Evolutionary conservation across 805 yeast species (phyloP).

Genomic region (Metschnikowia vanudenii): DNA sequence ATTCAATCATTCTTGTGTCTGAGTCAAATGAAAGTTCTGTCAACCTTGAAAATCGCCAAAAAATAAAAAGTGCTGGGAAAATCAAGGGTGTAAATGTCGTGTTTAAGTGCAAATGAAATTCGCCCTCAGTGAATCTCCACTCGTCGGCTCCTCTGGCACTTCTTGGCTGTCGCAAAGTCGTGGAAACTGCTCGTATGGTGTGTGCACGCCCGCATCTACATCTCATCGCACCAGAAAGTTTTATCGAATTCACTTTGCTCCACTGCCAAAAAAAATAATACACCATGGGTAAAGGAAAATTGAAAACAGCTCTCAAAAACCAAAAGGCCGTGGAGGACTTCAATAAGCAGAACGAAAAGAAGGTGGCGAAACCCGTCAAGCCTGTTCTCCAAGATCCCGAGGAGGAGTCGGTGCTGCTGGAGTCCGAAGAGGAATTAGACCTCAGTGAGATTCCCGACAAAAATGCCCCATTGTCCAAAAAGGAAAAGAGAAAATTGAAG

Average conservation of each 20-base stretch:
- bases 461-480: constrained; percentile 49
- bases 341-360: constrained; percentile 3
- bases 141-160: no score
- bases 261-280: not conserved
- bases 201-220: constrained; percentile 12
- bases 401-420: constrained; percentile 14
- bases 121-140: no score
- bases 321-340: constrained; percentile 15
- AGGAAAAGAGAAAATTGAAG: constrained; percentile 60
- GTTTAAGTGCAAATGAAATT: no score
- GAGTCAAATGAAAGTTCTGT: no score
- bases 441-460: constrained; percentile 28
- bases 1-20: no score
- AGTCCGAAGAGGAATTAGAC: constrained; percentile 38
- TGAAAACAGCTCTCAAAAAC: constrained; percentile 20
- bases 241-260: not conserved
- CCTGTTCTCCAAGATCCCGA: constrained; percentile 16
- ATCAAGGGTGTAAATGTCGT: no score
- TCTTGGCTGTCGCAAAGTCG: no score
- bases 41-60: no score
- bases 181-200: not conserved
- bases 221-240: constrained; percentile 18
- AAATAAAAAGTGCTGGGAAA: no score
- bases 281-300: constrained; percentile 21
- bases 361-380: constrained; percentile 14